Evolutionary conservation across 2,329 filamentous ascomycete species (phyloP).

Genomic region (Furcasterigmium sp.): DNA sequence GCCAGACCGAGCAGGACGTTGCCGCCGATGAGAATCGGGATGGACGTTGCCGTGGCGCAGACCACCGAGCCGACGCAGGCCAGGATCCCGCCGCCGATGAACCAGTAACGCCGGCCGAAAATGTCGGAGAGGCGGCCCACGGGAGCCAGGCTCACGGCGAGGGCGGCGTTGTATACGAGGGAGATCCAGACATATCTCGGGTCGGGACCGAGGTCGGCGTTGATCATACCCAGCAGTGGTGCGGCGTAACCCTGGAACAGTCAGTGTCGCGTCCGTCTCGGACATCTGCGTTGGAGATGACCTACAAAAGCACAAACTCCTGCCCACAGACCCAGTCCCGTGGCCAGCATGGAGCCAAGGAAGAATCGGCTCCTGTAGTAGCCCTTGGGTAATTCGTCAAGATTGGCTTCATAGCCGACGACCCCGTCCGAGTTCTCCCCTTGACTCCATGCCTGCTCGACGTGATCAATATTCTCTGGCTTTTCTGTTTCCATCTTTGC

Average conservation of each 20-base stretch:
- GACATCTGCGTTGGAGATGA: background rate
- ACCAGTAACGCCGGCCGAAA: slow-evolving; percentile 33
- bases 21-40: slow-evolving; percentile 11
- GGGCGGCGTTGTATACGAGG: slow-evolving; percentile 3
- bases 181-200: slow-evolving; percentile 21
- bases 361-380: slow-evolving; percentile 7
- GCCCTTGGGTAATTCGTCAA: slow-evolving; percentile 1
- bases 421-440: background rate
- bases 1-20: slow-evolving; percentile 11
- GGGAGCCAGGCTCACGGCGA: slow-evolving; percentile 16
- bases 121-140: slow-evolving; percentile 32
- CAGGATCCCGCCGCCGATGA: slow-evolving; percentile 29
- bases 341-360: slow-evolving; percentile 5
- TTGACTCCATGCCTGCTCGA: too few species aligned
- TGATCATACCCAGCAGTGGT: slow-evolving; percentile 19
- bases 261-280: too few species aligned
- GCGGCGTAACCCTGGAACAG: too few species aligned
- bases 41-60: slow-evolving; percentile 15
- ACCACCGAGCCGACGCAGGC: slow-evolving; percentile 29
- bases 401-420: background rate
- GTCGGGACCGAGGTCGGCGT: slow-evolving; percentile 30
- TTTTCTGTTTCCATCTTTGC: too few species aligned
- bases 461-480: too few species aligned
- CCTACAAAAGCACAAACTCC: slow-evolving; percentile 3
- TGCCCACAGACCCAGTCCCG: slow-evolving; percentile 3